Evolutionary conservation across 1,139 yeast genomes (phyloP), one percentile per base, ranked within the genome.

Genomic region (Saccharomyces hybrid): DNA sequence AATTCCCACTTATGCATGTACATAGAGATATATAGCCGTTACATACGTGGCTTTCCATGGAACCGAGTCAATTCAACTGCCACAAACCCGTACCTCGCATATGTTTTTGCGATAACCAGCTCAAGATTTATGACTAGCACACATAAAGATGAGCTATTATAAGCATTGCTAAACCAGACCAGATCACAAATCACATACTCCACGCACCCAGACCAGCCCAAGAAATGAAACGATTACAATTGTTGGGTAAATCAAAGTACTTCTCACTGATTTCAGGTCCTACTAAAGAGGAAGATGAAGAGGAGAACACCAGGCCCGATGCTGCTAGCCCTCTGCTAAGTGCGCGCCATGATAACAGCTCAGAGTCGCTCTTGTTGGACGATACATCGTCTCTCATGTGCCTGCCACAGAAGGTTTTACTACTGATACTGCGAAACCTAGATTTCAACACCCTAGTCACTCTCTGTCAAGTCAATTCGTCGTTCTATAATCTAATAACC

Each of bases 221-320:
- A 16, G 29, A 29, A 2, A 65, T 65, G 69, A 59, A 58, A 48
- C 58, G 67, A 44, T 51, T 65, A 46, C 69, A 65, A 52, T 55
- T 65, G 29, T 60, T 65, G 47, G 66, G 67, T n/a, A 58, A 53
- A 16, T 51, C 59, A 21, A 61, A 57, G 26, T 57, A 58, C 51
- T 57, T 56, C 51, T 47, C 54, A 2, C 50, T 55, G 44, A 24
- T 38, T 19, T 38, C 44, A 21, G 2, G n/a, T 38, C 24, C 44
- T 16, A 19, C 44, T 9, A 38, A 38, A 24, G 44, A 11, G 24
- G 44, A 38, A 24, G 44, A 11, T n/a, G 44, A 38, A 38, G 44
- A 38, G 44, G 24, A 16, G 19, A n/a, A 38, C 8, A 4, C n/a
- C 24, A 9, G 12, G 16, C n/a, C 44, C 14, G 44, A 38, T 38